Conservation (phyloP, 164 flowering plant genomes). For the Chimonanthus praecox region DNA sequence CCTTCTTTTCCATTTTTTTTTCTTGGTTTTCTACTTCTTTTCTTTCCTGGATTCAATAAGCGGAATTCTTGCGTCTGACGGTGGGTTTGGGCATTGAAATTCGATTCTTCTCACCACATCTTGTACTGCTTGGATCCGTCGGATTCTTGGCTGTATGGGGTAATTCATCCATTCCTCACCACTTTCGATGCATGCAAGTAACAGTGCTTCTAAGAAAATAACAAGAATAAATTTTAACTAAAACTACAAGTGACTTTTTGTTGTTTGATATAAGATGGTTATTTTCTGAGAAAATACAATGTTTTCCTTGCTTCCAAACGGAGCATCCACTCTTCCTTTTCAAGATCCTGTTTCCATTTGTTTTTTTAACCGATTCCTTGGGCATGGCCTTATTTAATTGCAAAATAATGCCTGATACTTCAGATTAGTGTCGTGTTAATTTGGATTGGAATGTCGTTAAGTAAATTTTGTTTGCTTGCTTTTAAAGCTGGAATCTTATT, state of each 20-base stretch:
- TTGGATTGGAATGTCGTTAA: not conserved
- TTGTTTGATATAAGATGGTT: not conserved
- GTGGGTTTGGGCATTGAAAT: not conserved
- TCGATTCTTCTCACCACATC: conserved; percentile 29
- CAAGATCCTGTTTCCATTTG: not conserved
- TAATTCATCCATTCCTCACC: conserved; percentile 24
- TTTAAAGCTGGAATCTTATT: conserved; percentile 2
- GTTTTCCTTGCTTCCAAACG: not conserved
- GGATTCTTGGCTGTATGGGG: conserved; percentile 62
- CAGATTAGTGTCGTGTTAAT: not conserved
- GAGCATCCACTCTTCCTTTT: not conserved
- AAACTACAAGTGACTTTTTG: too few relatives aligned
- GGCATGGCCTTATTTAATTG: not conserved
- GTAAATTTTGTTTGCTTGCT: conserved; percentile 12
- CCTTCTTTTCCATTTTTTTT: too few relatives aligned
- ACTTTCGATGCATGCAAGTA: not conserved
- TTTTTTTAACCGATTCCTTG: not conserved
- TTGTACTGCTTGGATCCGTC: conserved; percentile 41
- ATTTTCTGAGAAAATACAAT: not conserved
- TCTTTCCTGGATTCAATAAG: conserved; percentile 1
- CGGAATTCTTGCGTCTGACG: conserved; percentile 8
- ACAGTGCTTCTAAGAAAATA: not conserved
- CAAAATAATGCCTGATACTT: too few relatives aligned
- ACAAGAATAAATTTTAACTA: not conserved
- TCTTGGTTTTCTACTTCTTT: not conserved